phyloP scores from a whole-genome alignment of 805 yeast species.

The Cyberlindnera maritima region DNA sequence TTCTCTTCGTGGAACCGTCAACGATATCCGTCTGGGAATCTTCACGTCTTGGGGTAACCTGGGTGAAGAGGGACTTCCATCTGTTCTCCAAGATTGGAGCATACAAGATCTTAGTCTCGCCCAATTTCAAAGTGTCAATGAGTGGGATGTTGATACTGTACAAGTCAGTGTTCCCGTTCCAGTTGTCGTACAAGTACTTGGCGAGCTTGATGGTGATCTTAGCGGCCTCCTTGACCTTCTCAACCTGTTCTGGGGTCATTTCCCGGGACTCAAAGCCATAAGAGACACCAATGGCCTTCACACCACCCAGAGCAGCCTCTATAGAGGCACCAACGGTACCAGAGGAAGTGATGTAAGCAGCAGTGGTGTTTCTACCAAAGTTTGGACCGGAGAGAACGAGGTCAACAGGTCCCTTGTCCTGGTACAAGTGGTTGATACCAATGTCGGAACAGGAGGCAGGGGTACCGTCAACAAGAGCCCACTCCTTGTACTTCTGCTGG shows the following conservation, averaged over 20 bases:
- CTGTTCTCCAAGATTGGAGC: slow-evolving; percentile 79
- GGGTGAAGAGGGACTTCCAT: slow-evolving; percentile 67
- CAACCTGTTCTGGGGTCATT: slow-evolving; percentile 43
- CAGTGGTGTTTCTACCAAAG: slow-evolving; percentile 89
- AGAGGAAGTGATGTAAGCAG: slow-evolving; percentile 82
- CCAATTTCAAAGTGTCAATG: slow-evolving; percentile 46
- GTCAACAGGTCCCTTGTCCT: slow-evolving; percentile 62
- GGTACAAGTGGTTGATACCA: slow-evolving; percentile 71
- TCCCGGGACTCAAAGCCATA: slow-evolving; percentile 67
- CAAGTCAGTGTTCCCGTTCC: slow-evolving; percentile 62
- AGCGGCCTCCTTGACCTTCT: slow-evolving; percentile 53
- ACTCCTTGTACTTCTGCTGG: slow-evolving; percentile 53
- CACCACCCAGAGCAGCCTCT: slow-evolving; percentile 77
- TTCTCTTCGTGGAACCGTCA: slow-evolving; percentile 41
- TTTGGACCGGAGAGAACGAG: slow-evolving; percentile 93
- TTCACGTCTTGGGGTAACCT: slow-evolving; percentile 12
- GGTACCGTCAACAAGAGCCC: slow-evolving; percentile 88
- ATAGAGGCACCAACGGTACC: slow-evolving; percentile 97
- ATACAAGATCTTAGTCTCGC: slow-evolving; percentile 58
- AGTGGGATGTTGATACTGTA: slow-evolving; percentile 87
- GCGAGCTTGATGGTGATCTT: slow-evolving; percentile 62
- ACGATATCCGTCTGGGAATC: slow-evolving; percentile 41
- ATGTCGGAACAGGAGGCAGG: slow-evolving; percentile 96
- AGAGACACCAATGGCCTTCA: slow-evolving; percentile 73
- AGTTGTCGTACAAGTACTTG: slow-evolving; percentile 52